Evolutionary conservation across 495 filamentous ascomycete species (phyloP).

Genomic region (Lophiostoma macrostomum): DNA sequence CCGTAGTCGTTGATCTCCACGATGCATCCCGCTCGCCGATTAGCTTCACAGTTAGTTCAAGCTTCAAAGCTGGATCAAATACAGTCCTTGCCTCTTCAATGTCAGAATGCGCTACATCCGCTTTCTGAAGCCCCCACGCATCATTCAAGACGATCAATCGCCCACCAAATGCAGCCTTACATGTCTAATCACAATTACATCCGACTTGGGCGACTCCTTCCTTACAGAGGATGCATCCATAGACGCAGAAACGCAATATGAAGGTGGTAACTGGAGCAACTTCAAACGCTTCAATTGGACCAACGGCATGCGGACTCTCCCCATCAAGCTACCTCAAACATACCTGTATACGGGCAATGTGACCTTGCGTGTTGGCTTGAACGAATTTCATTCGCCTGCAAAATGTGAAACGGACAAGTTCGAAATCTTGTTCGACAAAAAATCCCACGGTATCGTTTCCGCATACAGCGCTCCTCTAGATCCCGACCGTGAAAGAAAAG

Average conservation of each 20-base stretch:
- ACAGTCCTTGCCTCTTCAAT: too few species aligned
- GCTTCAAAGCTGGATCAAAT: too few species aligned
- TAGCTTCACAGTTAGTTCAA: background rate
- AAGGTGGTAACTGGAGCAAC: slow-evolving; percentile 36
- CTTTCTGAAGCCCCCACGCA: slow-evolving; percentile 38
- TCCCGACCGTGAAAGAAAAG: slow-evolving; percentile 34
- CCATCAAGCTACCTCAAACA: slow-evolving; percentile 40
- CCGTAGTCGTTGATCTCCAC: too few species aligned
- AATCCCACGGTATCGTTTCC: slow-evolving; percentile 49
- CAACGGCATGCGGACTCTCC: slow-evolving; percentile 52
- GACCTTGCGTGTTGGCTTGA: too few species aligned
- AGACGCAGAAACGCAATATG: slow-evolving; percentile 46
- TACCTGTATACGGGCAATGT: too few species aligned
- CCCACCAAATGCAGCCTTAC: slow-evolving; percentile 36
- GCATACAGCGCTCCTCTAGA: slow-evolving; percentile 55
- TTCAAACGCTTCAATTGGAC: slow-evolving; percentile 52
- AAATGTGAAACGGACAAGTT: too few species aligned
- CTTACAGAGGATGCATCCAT: slow-evolving; percentile 63
- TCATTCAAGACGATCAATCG: slow-evolving; percentile 21
- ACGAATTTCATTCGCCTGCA: too few species aligned
- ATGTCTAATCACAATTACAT: slow-evolving; percentile 72
- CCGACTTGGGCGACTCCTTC: slow-evolving; percentile 86
- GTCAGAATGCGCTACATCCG: slow-evolving; percentile 38
- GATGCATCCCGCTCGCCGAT: background rate
- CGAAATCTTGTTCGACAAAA: slow-evolving; percentile 32